These are phyloP conservation scores for Quambalaria eucalypti DNA, from an alignment of 1,284 basidiomycete genomes.

Conservation along the genomic window DNA sequence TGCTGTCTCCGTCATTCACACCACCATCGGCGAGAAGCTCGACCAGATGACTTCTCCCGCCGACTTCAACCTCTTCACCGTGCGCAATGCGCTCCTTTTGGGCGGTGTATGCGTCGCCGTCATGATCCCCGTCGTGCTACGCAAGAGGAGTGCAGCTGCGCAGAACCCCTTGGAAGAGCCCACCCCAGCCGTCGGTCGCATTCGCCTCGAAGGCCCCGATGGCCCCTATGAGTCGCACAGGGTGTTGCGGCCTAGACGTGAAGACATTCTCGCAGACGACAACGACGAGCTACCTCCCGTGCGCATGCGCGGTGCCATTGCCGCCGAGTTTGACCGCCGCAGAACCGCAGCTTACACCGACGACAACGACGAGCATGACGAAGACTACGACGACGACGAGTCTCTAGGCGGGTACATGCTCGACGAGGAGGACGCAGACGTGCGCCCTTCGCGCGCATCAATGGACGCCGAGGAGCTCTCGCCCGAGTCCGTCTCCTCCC, in stretches of 20 bases:
- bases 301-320: slow-evolving; percentile 1
- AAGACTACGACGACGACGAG: neutral
- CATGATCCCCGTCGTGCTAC: slow-evolving; percentile 64
- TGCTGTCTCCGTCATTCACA: slow-evolving; percentile 86
- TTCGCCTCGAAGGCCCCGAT: slow-evolving; percentile 7
- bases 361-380: neutral
- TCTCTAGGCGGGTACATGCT: neutral
- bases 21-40: slow-evolving; percentile 76
- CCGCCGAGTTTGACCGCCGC: neutral
- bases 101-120: slow-evolving; percentile 77
- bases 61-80: slow-evolving; percentile 84
- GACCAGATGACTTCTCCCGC: slow-evolving; percentile 87
- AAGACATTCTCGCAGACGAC: slow-evolving; percentile 6
- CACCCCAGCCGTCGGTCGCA: neutral
- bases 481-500: neutral
- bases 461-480: neutral
- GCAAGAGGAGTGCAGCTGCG: slow-evolving; percentile 5
- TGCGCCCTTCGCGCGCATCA: neutral
- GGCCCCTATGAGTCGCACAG: neutral
- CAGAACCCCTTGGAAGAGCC: slow-evolving; percentile 10
- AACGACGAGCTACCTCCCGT: slow-evolving; percentile 15
- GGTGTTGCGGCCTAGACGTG: slow-evolving; percentile 3
- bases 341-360: neutral
- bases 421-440: neutral
- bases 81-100: slow-evolving; percentile 72